Base-by-base conservation (phyloP, 164 flowering plant genomes). In the Saururus chinensis region DNA sequence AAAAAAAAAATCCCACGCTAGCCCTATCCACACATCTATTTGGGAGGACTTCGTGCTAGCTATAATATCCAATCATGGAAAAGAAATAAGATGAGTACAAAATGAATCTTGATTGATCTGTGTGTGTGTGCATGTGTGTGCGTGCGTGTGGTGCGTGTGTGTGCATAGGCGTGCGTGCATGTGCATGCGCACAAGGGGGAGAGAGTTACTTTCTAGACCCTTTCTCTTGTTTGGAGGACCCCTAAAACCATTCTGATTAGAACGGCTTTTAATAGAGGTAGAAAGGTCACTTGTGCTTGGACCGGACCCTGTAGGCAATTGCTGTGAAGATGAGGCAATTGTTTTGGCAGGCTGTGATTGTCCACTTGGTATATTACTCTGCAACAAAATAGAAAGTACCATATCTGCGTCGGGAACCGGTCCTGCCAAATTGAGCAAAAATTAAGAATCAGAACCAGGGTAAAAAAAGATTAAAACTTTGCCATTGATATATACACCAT, bases 381-480 rank as follows among this genome's bases (percentile, higher is more conserved):
- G 97, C 73, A 88, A 60, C 67, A 89, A 84, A 60, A 88, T 76
- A 55, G 95, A 88, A 62, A 93, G 55, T 7, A 93, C 92, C 58
- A 89, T 63, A 70, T 93, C 96, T 70, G 81, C 95, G 73, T 88
- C 84, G n/a, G 98, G 97, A 1, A 78, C 76, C 54, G 98, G 98
- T 66, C 98, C 98, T 82, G 66, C 23, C 22, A 63, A 77, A 23
- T 45, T 37, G 61, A 26, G 35, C 60, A 40, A 40, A 54, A 19
- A 26, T n/a, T 40, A 2, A 21, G 35, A 45, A 52, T 37, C 60
- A 30, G 45, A 58, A 58, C 20, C n/a, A 58, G 20, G 9, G 19
- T 5, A 13, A 57, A 17, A 57, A 12, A 58, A 24, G n/a, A n/a
- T n/a, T n/a, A n/a, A n/a, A n/a, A n/a, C n/a, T n/a, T 23, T 55